Evolutionary conservation across 2,329 filamentous ascomycete genomes (phyloP), one percentile per base, ranked within the genome.

Genomic region (Akanthomyces dipterigenus): DNA sequence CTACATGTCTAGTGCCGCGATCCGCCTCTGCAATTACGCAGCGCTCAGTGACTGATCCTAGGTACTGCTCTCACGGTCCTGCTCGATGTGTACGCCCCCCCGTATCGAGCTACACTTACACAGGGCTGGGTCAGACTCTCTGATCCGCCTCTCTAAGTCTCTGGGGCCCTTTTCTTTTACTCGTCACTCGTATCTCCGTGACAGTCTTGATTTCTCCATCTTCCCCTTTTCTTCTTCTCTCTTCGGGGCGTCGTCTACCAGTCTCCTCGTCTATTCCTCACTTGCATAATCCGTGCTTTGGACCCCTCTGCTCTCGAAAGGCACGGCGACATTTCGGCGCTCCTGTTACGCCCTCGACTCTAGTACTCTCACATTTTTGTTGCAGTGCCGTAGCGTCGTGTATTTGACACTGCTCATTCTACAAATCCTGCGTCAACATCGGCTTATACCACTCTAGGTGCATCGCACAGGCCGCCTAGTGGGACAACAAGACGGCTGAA

Each of bases 171-270:
- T 54, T 36, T 51, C 57, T 55, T 48, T n/a, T 22, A 14, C 40
- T 42, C 5, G 22, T 26, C 22, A 18, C 18, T 4, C 40, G 20
- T 3, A 57, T 40, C 28, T 45, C 34, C 34, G 55, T 57, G 55
- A 49, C 31, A 57, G 9, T 6, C 16, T 57, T 49, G n/a, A n/a
- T 3, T 9, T 18, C 4, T 2, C 22, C 20, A 22, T 48, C 46
- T 54, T 63, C 67, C 64, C 63, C 67, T 66, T 20, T 12, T 28
- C 36, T 43, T 50, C 9, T n/a, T 24, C 40, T 20, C 46, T 36
- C 18, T 14, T n/a, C 31, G 3, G 18, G 20, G 31, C 26, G 28
- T 51, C n/a, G 18, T 12, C 18, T 14, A 2, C 12, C 18, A 9
- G 20, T 28, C 14, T 16, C n/a, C 6, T 8, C 14, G 38, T 40